Base-by-base conservation (phyloP, 768 basidiomycete species). In the Phaffia tasmanica region DNA sequence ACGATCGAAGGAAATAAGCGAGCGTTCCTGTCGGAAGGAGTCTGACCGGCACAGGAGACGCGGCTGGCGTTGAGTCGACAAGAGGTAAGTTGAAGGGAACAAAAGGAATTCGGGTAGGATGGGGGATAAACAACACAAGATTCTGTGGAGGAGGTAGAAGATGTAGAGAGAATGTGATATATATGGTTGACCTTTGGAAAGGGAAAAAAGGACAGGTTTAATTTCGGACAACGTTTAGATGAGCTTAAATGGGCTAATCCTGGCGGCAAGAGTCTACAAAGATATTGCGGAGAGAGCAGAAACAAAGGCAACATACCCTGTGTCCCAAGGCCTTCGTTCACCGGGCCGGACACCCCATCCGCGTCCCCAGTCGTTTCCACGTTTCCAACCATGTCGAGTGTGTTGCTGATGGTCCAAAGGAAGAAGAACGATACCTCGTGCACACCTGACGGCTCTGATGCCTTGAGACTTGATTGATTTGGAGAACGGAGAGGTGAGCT, bases 1-100 rank as follows among this genome's bases (percentile, higher is more conserved):
- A 89, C n/a, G 78, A 75, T n/a, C 83, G 79, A 50, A 89, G 78
- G 70, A 82, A 86, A 75, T 85, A 86, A 2, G 87, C 87, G 1
- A 88, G 86, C 4, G 82, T 83, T 35, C 82, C 84, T 68, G 83
- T 81, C 5, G 88, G 88, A 23, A 89, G 79, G 3, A 90, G 79
- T 14, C 79, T 80, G 60, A 89, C 84, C 11, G 87, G 86, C 15
- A 84, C 80, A 23, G 56, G 56, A 14, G 42, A 23, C 23, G 64
- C 57, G 64, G 6, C 15, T 46, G 32, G 57, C 3, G 50, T 51
- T 32, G 25, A 50, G 15, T 19, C 49, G 57, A 51, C n/a, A 21
- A 58, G 35, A 6, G 50, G 64, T 30, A 35, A 23, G 3, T 49
- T 32, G 58, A 65, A 57, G 49, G 64, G 64, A 29, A 51, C 11